Evolutionary conservation across 306 rosid genomes (phyloP).

Genomic region (Cucumis cinereus): DNA sequence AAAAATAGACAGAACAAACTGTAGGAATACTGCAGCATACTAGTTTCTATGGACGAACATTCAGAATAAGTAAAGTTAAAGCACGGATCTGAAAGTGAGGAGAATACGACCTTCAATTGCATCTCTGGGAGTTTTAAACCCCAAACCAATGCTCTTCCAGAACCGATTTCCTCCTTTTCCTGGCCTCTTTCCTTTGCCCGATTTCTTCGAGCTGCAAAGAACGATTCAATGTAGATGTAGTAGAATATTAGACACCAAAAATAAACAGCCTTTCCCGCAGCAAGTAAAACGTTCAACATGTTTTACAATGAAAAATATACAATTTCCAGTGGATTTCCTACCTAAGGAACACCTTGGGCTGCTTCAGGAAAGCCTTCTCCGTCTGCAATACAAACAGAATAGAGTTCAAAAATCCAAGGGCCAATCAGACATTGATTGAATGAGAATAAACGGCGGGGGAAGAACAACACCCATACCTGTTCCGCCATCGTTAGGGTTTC

Average conservation of each 20-base stretch:
- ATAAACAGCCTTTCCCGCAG: not conserved
- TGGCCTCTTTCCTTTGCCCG: slow-evolving; percentile 51
- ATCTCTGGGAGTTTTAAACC: slow-evolving; percentile 55
- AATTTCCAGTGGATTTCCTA: not conserved
- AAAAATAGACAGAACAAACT: not conserved
- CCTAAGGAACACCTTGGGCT: slow-evolving; percentile 63
- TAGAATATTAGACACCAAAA: not conserved
- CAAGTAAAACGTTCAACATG: not conserved
- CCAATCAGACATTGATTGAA: not conserved
- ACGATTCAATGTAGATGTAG: not conserved
- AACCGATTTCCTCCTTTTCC: slow-evolving; percentile 56
- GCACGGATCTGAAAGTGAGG: not conserved
- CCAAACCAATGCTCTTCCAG: slow-evolving; percentile 50
- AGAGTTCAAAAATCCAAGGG: not conserved
- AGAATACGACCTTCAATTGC: slow-evolving; percentile 37
- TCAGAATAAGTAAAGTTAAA: not conserved
- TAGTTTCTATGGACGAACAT: not conserved
- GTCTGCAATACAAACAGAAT: slow-evolving; percentile 25
- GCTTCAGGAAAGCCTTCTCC: slow-evolving; percentile 68
- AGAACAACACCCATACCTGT: slow-evolving; percentile 26
- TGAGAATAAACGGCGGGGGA: not conserved
- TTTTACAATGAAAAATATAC: too few species aligned
- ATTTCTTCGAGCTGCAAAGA: slow-evolving; percentile 38
- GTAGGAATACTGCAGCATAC: not conserved
- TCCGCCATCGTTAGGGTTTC: slow-evolving; percentile 38